These are phyloP conservation scores for Mycena crocata DNA, from an alignment of 768 basidiomycete species.

Conservation along the genomic window DNA sequence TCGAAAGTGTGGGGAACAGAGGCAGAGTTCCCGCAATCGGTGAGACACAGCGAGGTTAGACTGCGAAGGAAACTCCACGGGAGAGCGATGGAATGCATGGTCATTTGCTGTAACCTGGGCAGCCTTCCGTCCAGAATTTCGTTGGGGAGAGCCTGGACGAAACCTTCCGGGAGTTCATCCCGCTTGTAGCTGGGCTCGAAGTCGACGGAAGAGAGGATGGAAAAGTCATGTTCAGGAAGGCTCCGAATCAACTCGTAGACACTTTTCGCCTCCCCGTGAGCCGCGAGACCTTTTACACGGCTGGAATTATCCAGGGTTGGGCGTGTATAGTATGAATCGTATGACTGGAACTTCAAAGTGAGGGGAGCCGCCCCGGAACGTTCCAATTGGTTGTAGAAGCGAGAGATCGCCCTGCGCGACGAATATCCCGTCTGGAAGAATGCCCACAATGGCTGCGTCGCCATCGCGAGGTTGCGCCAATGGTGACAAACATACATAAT, in stretches of 20 bases:
- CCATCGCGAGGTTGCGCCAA: neutral
- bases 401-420: neutral
- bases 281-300: neutral
- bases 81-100: neutral
- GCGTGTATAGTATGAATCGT: neutral
- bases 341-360: neutral
- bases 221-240: neutral
- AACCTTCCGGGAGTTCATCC: neutral
- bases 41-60: neutral
- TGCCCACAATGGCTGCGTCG: neutral
- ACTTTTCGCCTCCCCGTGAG: neutral
- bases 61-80: neutral
- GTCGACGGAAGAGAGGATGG: neutral
- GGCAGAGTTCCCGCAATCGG: neutral
- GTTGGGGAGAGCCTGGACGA: neutral
- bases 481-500: slow-evolving; percentile 13
- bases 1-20: neutral
- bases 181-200: neutral
- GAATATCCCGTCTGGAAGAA: neutral
- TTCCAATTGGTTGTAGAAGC: neutral
- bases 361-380: slow-evolving; percentile 13
- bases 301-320: neutral
- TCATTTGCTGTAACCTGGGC: neutral
- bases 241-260: neutral
- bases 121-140: slow-evolving; percentile 1